Evolutionary conservation across 2,329 filamentous ascomycete genomes (phyloP), one percentile per base, ranked within the genome.

Genomic region (Ilyonectria destructans): DNA sequence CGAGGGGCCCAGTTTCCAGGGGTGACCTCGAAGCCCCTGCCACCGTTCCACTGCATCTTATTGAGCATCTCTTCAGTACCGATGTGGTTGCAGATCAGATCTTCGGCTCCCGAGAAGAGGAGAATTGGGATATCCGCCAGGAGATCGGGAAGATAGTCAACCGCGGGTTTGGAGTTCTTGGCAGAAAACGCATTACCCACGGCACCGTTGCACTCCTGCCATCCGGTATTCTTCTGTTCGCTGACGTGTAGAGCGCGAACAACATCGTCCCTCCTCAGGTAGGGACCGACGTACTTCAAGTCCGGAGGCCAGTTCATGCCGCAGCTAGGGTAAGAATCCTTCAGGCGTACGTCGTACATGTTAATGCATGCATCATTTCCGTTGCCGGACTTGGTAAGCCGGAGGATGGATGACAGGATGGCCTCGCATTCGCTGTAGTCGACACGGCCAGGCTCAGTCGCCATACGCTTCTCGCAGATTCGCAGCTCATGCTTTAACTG

Each of bases 241-340:
- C 94, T 93, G 80, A 99, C 89, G 79, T 99, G 93, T 40, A 99
- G 86, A 1, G 96, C 96, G 5, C 86, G 77, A 29, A 89, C 85
- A 15, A 99, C 96, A 55, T 97, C 94, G n/a, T 85, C 77, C 64
- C 91, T 91, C 65, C 93, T 92, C 59, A 99, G 88, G 80, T 98
- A 99, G 0, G 95, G 94, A 6, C 90, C 93, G 23, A 99, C 89
- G 57, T 88, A 79, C 54, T 82, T 81, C 77, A 99, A 86, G 82
- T 99, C 96, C 71, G 95, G 93, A 35, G 96, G 96, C 97, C 97
- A 99, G 83, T 95, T 96, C 95, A 97, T 97, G 73, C 96, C 96
- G 80, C 96, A 99, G 70, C 91, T 92, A 5, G 93, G 92, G 80
- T 89, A 94, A 7, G 84, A 84, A 81, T 99, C 96, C 71, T 86